phyloP scores from a whole-genome alignment of 768 basidiomycete species.

The Mrakia hoshinonis region DNA sequence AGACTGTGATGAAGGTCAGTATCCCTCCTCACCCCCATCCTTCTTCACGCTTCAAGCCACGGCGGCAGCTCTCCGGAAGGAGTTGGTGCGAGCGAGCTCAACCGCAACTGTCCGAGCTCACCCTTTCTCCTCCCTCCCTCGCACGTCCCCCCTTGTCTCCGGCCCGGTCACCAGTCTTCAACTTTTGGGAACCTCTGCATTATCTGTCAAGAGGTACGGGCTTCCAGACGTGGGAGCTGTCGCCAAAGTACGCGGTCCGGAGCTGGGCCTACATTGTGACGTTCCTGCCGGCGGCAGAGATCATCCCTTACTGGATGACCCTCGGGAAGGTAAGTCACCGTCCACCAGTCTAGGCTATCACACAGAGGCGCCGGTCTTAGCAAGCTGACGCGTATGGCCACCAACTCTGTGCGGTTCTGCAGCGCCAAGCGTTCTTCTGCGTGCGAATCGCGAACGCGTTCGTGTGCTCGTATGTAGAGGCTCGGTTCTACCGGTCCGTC shows the following conservation, averaged over 20 bases:
- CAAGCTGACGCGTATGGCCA: too few relatives aligned
- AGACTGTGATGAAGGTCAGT: constrained; percentile 91
- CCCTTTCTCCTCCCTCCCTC: constrained; percentile 20
- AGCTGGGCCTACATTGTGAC: constrained; percentile 89
- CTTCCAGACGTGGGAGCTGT: constrained; percentile 97
- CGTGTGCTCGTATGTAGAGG: constrained; percentile 69
- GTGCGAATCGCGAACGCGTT: constrained; percentile 69
- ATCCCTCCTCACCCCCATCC: background rate
- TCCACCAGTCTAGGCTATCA: background rate
- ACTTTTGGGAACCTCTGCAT: constrained; percentile 98
- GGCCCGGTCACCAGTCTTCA: constrained; percentile 59
- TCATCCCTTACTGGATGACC: constrained; percentile 44
- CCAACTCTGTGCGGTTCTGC: too few relatives aligned
- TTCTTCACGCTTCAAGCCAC: background rate
- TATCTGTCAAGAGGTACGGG: constrained; percentile 75
- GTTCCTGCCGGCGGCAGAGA: constrained; percentile 54
- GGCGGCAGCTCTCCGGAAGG: background rate
- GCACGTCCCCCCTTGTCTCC: constrained; percentile 9
- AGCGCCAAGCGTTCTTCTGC: constrained; percentile 84
- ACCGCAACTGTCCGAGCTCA: constrained; percentile 1
- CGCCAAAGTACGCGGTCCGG: constrained; percentile 80
- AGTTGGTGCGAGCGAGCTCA: background rate
- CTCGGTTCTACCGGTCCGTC: constrained; percentile 69
- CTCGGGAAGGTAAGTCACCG: constrained; percentile 59
- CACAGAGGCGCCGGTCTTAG: too few relatives aligned